Evolutionary conservation across 768 basidiomycete genomes (phyloP).

Genomic region (Daedaleopsis nitida): DNA sequence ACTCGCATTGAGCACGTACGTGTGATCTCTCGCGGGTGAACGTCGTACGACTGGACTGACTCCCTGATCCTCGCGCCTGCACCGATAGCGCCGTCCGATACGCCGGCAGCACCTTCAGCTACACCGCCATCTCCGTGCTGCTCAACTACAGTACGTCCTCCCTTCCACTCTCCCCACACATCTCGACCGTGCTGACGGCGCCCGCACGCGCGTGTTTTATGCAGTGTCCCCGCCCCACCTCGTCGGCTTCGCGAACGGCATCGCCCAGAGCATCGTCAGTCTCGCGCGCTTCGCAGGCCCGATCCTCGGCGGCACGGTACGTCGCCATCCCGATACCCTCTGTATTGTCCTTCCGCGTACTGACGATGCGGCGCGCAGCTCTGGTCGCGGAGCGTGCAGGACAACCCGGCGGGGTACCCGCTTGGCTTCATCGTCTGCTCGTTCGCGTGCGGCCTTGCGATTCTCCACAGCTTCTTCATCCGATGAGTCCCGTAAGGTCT

Average conservation of each 20-base stretch:
- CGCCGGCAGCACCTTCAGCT: conserved; percentile 86
- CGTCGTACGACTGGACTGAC: not conserved
- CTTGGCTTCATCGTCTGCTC: conserved; percentile 74
- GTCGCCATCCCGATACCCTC: conserved; percentile 25
- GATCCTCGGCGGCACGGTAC: conserved; percentile 79
- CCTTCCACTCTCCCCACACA: not conserved
- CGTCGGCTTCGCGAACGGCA: conserved; percentile 91
- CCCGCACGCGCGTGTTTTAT: too few relatives aligned
- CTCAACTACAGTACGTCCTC: conserved; percentile 72
- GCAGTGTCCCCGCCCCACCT: conserved; percentile 89
- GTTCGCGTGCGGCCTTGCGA: conserved; percentile 57
- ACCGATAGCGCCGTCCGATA: conserved; percentile 89
- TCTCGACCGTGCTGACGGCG: not conserved
- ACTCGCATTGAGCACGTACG: conserved; percentile 81
- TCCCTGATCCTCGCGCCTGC: conserved; percentile 49
- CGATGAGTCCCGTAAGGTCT: conserved; percentile 41
- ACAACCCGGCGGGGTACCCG: conserved; percentile 70
- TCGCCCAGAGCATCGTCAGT: conserved; percentile 94
- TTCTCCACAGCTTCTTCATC: conserved; percentile 76
- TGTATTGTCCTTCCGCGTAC: not conserved
- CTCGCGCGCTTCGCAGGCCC: conserved; percentile 91
- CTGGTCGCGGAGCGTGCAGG: conserved; percentile 72
- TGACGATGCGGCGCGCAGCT: conserved; percentile 42
- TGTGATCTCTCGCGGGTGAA: conserved; percentile 1
- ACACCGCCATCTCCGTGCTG: conserved; percentile 88